Evolutionary conservation across 345 rosid genomes (phyloP).

Genomic region (Syzygium aqueum): DNA sequence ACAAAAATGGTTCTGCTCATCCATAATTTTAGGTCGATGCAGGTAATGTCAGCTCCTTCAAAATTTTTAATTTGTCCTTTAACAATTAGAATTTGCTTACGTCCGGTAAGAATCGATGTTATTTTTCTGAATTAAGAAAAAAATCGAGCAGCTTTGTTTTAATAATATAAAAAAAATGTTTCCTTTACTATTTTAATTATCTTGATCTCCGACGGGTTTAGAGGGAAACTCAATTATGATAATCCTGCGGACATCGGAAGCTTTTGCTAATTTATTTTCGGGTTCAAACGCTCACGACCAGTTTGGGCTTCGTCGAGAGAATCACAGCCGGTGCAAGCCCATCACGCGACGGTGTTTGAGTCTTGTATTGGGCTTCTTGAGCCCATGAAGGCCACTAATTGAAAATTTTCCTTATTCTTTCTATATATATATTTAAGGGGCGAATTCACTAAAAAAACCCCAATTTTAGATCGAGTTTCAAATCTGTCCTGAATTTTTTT

Average conservation of each 20-base stretch:
- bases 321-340: background rate
- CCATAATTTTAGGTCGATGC: background rate
- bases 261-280: background rate
- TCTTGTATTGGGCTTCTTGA: background rate
- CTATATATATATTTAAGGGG: too few species aligned
- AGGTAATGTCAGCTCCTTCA: background rate
- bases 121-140: background rate
- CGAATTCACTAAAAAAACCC: too few species aligned
- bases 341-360: background rate
- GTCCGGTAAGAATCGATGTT: background rate
- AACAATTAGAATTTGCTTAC: background rate
- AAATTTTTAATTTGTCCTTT: background rate
- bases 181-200: background rate
- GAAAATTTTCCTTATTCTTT: background rate
- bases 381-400: background rate
- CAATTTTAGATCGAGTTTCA: too few species aligned
- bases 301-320: background rate
- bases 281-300: background rate
- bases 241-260: background rate
- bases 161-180: background rate
- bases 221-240: background rate
- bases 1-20: background rate
- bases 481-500: too few species aligned
- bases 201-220: background rate
- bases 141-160: background rate